Percentiles rank a stretch among this genome's conserved stretches.
phyloP scores from a whole-genome alignment of 441 rosid genomes.

The Pelargonium myrrhifolium region DNA sequence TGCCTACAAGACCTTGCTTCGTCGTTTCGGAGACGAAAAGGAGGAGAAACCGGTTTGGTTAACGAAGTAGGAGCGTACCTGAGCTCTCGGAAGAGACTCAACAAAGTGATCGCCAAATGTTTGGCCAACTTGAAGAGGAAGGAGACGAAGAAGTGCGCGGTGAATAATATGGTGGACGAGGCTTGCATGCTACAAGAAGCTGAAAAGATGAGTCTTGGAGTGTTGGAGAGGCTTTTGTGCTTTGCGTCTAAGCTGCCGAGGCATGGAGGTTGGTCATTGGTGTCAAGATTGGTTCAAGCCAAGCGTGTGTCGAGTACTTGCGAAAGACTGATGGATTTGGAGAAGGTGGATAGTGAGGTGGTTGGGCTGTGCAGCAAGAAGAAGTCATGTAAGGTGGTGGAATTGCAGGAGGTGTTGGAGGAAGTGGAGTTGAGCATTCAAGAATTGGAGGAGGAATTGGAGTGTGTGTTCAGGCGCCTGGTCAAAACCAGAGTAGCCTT shows the following conservation, averaged over 20 bases:
- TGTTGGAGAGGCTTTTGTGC: slow-evolving; percentile 4
- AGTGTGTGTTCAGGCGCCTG: slow-evolving; percentile 1
- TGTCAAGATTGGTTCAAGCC: neutral
- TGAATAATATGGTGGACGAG: neutral
- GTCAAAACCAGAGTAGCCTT: slow-evolving; percentile 15
- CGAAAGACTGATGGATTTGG: neutral
- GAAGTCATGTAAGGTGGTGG: neutral
- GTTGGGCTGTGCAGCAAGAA: neutral
- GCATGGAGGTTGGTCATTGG: neutral
- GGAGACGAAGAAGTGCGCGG: neutral
- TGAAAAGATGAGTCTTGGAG: slow-evolving; percentile 15
- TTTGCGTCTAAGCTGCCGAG: neutral
- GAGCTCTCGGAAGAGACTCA: slow-evolving; percentile 21
- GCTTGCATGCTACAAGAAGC: slow-evolving; percentile 21
- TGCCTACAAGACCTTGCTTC: slow-evolving; percentile 12
- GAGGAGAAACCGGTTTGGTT: slow-evolving; percentile 21
- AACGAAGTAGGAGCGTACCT: slow-evolving; percentile 17
- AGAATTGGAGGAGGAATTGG: slow-evolving; percentile 11
- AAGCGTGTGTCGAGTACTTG: neutral
- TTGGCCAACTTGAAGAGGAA: slow-evolving; percentile 19
- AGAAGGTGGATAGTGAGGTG: neutral
- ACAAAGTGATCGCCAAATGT: slow-evolving; percentile 18
- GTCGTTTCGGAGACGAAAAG: neutral
- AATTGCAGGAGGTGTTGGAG: neutral
- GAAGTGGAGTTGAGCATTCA: slow-evolving; percentile 12